Conservation (phyloP, 495 filamentous ascomycete species). For the Penicillium crystallinum region DNA sequence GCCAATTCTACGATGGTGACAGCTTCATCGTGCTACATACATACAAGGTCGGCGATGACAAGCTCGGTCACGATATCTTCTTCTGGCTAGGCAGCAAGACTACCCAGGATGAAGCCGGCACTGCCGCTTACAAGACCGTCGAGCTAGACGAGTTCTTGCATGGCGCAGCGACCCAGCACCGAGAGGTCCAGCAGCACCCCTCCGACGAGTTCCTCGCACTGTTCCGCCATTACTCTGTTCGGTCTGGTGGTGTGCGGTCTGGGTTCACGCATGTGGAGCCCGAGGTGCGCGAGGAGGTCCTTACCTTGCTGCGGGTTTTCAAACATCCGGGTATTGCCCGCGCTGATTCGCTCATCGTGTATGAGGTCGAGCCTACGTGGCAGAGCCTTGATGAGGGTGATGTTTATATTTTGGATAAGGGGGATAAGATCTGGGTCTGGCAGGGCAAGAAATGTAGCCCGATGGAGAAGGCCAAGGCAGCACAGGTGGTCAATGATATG, state of each 20-base stretch:
- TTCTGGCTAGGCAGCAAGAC: conserved; percentile 59
- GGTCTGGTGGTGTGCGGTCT: conserved; percentile 52
- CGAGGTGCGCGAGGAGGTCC: conserved; percentile 33
- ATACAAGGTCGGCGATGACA: conserved; percentile 46
- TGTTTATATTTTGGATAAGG: conserved; percentile 56
- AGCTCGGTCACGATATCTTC: conserved; percentile 52
- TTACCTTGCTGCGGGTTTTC: conserved; percentile 53
- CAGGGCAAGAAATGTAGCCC: conserved; percentile 57
- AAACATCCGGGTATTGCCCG: conserved; percentile 44
- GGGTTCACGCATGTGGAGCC: conserved; percentile 56
- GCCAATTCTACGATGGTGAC: conserved; percentile 58
- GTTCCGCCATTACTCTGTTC: conserved; percentile 51
- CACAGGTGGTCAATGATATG: conserved; percentile 58
- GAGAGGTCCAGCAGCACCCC: conserved; percentile 51
- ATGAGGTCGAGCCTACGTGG: conserved; percentile 59
- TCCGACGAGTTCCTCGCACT: conserved; percentile 53
- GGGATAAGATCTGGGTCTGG: conserved; percentile 61
- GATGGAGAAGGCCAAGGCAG: conserved; percentile 61
- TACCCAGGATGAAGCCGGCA: conserved; percentile 58
- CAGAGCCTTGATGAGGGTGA: conserved; percentile 55
- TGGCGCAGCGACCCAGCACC: conserved; percentile 53
- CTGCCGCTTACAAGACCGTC: conserved; percentile 61
- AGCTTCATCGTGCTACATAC: conserved; percentile 58
- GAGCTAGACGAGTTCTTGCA: conserved; percentile 60
- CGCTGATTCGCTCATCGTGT: conserved; percentile 46